Evolutionary conservation across 140 eudicot genomes (phyloP), one percentile per base, ranked within the genome.

Genomic region (Erigeron philadelphicus): DNA sequence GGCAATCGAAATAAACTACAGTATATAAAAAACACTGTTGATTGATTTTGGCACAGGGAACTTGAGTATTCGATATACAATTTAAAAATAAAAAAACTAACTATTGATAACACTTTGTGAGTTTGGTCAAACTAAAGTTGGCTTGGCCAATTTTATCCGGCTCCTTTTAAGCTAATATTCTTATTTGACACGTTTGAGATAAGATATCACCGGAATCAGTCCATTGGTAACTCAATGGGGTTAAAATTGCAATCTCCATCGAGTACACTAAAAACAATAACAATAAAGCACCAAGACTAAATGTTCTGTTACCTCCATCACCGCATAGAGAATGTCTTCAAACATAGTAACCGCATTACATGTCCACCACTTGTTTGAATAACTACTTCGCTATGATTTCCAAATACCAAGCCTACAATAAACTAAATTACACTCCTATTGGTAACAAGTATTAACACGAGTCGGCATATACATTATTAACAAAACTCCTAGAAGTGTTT

Each of bases 281-380:
- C 49, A 45, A 45, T 45, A 45, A 56, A 56, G 12, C 23, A 35
- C 40, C 23, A 73, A n/a, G 57, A 56, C 43, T 53, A 13, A 2
- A 3, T 9, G 35, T 75, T 57, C 6, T 9, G 62, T 50, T 82
- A 80, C 83, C 84, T 87, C 84, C 52, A 68, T 59, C 59, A 90
- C 88, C 35, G 90, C 90, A 47, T 81, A 83, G 17, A 90, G 76
- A 78, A 68, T 71, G 72, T 80, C 84, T 61, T 79, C 61, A 47
- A 64, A 78, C 75, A 75, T 78, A 65, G 68, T 81, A 72, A 90
- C 52, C 18, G 93, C 67, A 53, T 76, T 15, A 87, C 93, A 67
- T 49, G 81, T 8, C 88, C 97, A 73, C 43, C 82, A 2, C 73
- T 72, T 44, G 73, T 90, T 76, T 25, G 60, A n/a, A 87, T 86